These are phyloP conservation scores for Blastocystis sp. DNA, from an alignment of 352 stramenopile genomes.

Conservation along the genomic window DNA sequence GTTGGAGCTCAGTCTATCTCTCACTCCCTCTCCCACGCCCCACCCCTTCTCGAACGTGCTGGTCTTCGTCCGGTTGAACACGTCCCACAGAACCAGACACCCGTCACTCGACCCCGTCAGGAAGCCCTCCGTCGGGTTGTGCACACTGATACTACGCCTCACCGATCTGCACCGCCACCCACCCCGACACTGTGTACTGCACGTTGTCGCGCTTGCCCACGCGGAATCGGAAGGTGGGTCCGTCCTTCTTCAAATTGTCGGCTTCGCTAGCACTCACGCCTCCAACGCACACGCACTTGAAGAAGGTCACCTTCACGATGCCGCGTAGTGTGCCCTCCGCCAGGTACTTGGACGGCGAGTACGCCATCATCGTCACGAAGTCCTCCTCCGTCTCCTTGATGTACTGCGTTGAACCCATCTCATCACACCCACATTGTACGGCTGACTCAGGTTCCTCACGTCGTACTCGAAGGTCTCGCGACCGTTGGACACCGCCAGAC, in stretches of 20 bases:
- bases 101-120: constrained; percentile 18
- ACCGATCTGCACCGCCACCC: neutral
- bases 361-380: constrained; percentile 17
- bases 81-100: constrained; percentile 29
- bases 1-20: neutral
- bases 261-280: neutral
- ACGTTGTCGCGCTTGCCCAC: constrained; percentile 12
- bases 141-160: constrained; percentile 31
- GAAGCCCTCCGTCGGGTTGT: constrained; percentile 45
- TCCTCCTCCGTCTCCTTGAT: constrained; percentile 11
- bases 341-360: constrained; percentile 46
- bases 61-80: constrained; percentile 7
- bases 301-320: constrained; percentile 44
- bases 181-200: constrained; percentile 31
- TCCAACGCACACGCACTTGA: neutral
- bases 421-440: neutral
- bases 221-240: constrained; percentile 13
- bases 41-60: constrained; percentile 41
- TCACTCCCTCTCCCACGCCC: neutral
- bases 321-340: constrained; percentile 34
- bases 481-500: constrained; percentile 48
- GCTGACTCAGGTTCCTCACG: constrained; percentile 15
- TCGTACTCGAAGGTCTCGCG: constrained; percentile 56
- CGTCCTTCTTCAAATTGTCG: constrained; percentile 20
- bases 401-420: neutral